Conservation (phyloP, 1,139 yeast species). For the Debaryomycetaceae sp. region DNA sequence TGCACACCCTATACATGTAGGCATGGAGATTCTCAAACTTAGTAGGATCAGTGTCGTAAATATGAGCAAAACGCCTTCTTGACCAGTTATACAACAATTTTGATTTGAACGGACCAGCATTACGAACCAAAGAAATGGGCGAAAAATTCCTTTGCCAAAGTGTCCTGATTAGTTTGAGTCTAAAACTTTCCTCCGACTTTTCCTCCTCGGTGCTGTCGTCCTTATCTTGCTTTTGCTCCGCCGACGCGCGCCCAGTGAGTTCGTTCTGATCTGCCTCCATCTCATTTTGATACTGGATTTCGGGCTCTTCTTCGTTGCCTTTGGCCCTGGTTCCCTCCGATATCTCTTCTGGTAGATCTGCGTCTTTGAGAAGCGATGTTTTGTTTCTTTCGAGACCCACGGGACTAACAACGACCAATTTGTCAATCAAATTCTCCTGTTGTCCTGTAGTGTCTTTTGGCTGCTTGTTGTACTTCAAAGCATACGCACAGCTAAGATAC, state of each 20-base stretch:
- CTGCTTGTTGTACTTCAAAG: constrained; percentile 53
- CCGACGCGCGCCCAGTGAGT: constrained; percentile 14
- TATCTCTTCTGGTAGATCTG: constrained; percentile 14
- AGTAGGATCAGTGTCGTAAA: constrained; percentile 26
- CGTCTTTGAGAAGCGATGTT: constrained; percentile 25
- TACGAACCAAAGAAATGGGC: constrained; percentile 35
- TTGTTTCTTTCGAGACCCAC: constrained; percentile 44
- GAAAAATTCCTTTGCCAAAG: constrained; percentile 40
- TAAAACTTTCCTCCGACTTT: constrained; percentile 12
- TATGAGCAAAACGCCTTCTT: constrained; percentile 35
- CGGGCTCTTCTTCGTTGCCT: constrained; percentile 14
- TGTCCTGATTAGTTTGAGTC: constrained; percentile 21
- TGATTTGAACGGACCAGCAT: constrained; percentile 35
- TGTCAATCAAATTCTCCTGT: constrained; percentile 26
- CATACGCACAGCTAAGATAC: constrained; percentile 75
- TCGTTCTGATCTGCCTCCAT: constrained; percentile 27
- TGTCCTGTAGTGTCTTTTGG: constrained; percentile 22
- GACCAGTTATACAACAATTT: constrained; percentile 41
- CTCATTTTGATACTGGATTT: constrained; percentile 19
- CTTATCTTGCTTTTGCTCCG: constrained; percentile 4
- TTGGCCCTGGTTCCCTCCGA: constrained; percentile 8
- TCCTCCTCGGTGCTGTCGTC: constrained; percentile 9
- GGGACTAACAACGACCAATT: constrained; percentile 42
- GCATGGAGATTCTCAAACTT: constrained; percentile 37
- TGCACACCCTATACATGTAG: constrained; percentile 40